Base-by-base conservation (phyloP, 2,329 filamentous ascomycete species). In the Leptodontidium sp. region DNA sequence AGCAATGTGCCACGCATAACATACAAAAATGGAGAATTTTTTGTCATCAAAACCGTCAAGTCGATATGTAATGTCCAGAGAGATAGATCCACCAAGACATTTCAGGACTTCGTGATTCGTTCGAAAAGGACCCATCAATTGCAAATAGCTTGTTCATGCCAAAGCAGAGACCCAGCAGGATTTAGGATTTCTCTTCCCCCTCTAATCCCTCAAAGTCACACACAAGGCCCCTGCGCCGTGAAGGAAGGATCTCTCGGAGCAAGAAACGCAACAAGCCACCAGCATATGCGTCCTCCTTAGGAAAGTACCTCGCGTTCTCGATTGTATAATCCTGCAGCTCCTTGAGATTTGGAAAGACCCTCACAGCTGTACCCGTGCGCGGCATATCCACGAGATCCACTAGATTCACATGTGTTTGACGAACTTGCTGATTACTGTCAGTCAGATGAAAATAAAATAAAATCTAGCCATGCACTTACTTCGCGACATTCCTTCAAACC, bases 241-340 rank as follows among this genome's bases (percentile, higher is more conserved):
- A 61, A 63, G 62, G 38, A 62, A 65, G 53, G 40, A 75, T 75
- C 63, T 75, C 72, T 43, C 72, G 70, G 17, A 75, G 69, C 53
- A 75, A 67, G 63, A 70, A 74, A 66, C 63, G 62, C n/a, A 74
- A 70, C 53, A 75, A 65, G 11, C 72, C 74, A 7, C 73, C 74
- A 40, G 72, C 73, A 67, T 75, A 70, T 61, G 74, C 73, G 52
- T 72, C 64, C 52, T 72, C 61, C 49, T 68, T 74, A 17, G 71
- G 74, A 55, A 75, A 75, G 62, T 65, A 74, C 65, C 70, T 72
- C 40, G 50, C 68, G 40, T 14, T 68, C 29, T 62, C 35, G 49
- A 65, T 67, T 49, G 68, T 70, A 65, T 70, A 70, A 8, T 68
- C 43, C 61, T 62, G 68, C 12, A 75, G 63, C 49, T 61, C n/a